Evolutionary conservation across 2,329 filamentous ascomycete genomes (phyloP).

Genomic region (Neonectria magnoliae): DNA sequence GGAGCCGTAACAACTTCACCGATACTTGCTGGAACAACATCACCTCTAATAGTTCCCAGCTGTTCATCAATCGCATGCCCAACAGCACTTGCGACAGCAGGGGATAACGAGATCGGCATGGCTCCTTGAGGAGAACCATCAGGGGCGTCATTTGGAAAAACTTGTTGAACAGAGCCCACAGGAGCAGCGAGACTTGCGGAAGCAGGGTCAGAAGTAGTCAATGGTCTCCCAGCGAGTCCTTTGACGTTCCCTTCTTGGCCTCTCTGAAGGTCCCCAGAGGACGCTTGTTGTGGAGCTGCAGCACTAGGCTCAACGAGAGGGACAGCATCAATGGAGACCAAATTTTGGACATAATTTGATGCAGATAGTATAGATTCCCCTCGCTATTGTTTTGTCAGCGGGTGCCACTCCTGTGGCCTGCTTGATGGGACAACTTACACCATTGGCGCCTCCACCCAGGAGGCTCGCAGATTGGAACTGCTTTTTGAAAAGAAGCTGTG

Average conservation of each 20-base stretch:
- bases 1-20: neutral
- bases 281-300: neutral
- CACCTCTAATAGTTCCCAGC: neutral
- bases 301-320: neutral
- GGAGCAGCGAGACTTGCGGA: neutral
- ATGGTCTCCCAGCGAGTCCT: neutral
- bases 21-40: neutral
- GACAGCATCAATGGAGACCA: neutral
- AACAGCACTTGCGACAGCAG: neutral
- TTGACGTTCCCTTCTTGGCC: neutral
- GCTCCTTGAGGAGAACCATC: neutral
- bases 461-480: constrained; percentile 42
- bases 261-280: neutral
- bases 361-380: neutral
- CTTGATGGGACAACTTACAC: constrained; percentile 21
- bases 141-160: neutral
- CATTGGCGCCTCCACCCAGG: constrained; percentile 18
- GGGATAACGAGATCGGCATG: neutral
- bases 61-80: neutral
- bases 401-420: too few species aligned
- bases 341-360: neutral
- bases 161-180: neutral
- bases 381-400: neutral
- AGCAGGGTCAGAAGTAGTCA: neutral
- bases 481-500: constrained; percentile 19